phyloP scores from a whole-genome alignment of 2,329 filamentous ascomycete genomes.

The Incumbomyces delicatus region DNA sequence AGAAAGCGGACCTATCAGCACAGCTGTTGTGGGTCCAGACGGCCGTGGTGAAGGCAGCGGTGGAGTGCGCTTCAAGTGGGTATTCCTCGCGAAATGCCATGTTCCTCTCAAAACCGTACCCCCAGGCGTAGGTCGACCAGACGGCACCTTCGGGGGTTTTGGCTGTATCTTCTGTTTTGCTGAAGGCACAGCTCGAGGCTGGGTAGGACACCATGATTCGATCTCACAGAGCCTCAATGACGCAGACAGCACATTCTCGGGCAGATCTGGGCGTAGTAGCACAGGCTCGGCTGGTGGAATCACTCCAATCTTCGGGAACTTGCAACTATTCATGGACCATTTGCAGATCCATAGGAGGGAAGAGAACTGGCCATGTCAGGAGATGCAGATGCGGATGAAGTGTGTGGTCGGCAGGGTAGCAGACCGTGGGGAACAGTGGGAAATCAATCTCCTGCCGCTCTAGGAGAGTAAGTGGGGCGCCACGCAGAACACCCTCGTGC shows the following conservation, averaged over 20 bases:
- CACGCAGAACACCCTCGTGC: too few species aligned
- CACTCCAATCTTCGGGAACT: constrained; percentile 30
- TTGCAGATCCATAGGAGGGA: constrained; percentile 29
- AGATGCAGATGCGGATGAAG: constrained; percentile 33
- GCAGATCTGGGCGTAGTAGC: neutral
- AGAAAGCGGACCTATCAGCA: constrained; percentile 12
- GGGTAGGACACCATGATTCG: constrained; percentile 1
- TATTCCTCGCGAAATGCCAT: constrained; percentile 40
- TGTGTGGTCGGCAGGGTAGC: constrained; percentile 35
- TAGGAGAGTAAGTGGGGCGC: neutral
- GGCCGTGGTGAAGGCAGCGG: constrained; percentile 8
- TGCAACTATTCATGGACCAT: constrained; percentile 37
- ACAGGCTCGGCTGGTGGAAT: neutral
- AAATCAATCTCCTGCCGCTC: constrained; percentile 36
- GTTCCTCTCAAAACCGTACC: constrained; percentile 26
- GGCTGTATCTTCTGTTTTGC: constrained; percentile 41
- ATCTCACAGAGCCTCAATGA: neutral
- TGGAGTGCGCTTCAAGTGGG: constrained; percentile 37
- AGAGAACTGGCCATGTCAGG: constrained; percentile 24
- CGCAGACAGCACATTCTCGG: neutral
- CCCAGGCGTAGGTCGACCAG: constrained; percentile 9
- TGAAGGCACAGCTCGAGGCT: constrained; percentile 23
- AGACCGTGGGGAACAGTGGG: constrained; percentile 33
- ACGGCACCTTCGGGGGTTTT: constrained; percentile 25
- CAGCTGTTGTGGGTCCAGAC: constrained; percentile 5